Percentiles rank a stretch among this genome's conserved stretches.
These are phyloP conservation scores for Trametes polyzona DNA, from an alignment of 1,284 basidiomycete species.

Conservation along the genomic window DNA sequence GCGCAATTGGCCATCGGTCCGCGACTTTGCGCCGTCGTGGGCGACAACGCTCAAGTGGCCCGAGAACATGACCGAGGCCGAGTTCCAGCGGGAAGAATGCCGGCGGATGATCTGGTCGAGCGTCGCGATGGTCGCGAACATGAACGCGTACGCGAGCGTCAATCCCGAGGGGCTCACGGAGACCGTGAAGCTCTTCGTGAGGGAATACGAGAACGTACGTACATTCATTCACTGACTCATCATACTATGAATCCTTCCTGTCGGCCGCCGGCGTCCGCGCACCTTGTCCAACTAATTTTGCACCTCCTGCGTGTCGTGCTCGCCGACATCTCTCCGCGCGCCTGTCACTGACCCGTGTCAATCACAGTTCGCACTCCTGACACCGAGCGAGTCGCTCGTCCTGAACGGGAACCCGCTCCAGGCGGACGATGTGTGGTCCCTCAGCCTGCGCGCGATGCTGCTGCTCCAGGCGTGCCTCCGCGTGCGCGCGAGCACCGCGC, in stretches of 20 bases:
- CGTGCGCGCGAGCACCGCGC: constrained; percentile 49
- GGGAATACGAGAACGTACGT: constrained; percentile 69
- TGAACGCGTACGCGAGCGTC: constrained; percentile 60
- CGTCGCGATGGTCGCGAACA: constrained; percentile 60
- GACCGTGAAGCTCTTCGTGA: constrained; percentile 55
- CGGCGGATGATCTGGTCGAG: constrained; percentile 72
- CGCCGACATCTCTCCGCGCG: no score
- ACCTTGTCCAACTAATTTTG: no score
- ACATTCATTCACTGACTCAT: background rate
- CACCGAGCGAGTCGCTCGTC: constrained; percentile 62
- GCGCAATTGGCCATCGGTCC: constrained; percentile 48
- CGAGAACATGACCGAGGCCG: constrained; percentile 56
- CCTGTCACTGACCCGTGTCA: no score
- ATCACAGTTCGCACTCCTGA: constrained; percentile 62
- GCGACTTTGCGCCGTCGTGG: constrained; percentile 65
- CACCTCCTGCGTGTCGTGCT: no score
- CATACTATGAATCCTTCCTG: background rate
- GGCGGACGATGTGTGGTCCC: constrained; percentile 69
- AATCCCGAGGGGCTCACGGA: constrained; percentile 41
- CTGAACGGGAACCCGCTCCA: constrained; percentile 33
- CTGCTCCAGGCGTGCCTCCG: constrained; percentile 69
- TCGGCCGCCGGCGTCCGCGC: no score
- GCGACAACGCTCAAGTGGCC: constrained; percentile 64
- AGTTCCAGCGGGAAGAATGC: constrained; percentile 69
- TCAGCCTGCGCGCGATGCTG: constrained; percentile 68